A percentile compares a stretch with the other conserved stretches of the same genome.
Evolutionary conservation across 75 land plant species (phyloP).

Genomic region (Cunninghamia lanceolata): DNA sequence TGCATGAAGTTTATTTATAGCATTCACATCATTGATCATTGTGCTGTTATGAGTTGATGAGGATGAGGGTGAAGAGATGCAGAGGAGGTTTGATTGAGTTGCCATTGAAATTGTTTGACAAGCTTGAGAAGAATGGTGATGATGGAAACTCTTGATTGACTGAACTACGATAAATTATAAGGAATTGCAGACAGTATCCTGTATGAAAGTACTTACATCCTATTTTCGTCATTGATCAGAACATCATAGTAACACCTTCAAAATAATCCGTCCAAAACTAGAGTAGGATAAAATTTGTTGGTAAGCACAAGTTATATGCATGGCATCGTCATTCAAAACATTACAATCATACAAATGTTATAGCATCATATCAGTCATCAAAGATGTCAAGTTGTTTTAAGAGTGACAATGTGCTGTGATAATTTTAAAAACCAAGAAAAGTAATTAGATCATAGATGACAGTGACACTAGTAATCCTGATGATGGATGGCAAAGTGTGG

Average conservation of each 20-base stretch:
- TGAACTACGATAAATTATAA: not conserved
- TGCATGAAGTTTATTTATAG: not conserved
- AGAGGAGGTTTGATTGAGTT: not conserved
- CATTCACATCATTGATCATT: not conserved
- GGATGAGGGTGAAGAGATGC: not conserved
- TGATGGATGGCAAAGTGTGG: not conserved
- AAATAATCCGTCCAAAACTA: not conserved
- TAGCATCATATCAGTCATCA: not conserved
- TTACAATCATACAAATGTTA: not conserved
- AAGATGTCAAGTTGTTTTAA: not conserved
- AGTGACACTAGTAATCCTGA: not conserved
- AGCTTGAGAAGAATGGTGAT: not conserved
- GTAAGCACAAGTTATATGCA: not conserved
- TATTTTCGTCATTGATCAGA: not conserved
- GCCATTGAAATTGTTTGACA: not conserved
- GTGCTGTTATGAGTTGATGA: not conserved
- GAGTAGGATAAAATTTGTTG: not conserved
- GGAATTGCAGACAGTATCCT: not conserved
- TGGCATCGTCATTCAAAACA: not conserved
- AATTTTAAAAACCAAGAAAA: not conserved
- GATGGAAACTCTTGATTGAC: not conserved
- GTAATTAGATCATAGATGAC: not conserved
- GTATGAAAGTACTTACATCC: too few relatives aligned
- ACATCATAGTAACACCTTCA: not conserved
- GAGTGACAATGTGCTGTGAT: not conserved